Base-by-base conservation (phyloP, 805 yeast species). In the Candida dajiaensis region DNA sequence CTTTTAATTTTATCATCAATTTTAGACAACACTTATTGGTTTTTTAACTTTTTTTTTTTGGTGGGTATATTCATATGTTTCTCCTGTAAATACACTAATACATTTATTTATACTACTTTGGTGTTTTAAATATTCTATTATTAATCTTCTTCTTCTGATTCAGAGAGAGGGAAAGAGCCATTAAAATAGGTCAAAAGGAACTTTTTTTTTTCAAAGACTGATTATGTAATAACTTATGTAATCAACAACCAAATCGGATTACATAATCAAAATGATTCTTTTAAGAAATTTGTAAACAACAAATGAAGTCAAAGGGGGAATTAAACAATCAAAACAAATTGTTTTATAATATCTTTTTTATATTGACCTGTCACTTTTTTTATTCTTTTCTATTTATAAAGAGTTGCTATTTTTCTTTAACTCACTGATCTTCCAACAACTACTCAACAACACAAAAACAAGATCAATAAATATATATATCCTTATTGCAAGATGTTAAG, bases 401-500 rank as follows among this genome's bases (percentile, higher is more conserved):
- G n/a, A n/a, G n/a, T 28, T 28, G 7, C 13, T 10, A 11, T 25
- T 8, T 13, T 28, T 13, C n/a, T 13, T 28, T 13, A n/a, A 10
- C 28, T 11, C 13, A n/a, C 7, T 13, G n/a, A 28, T 28, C 7
- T n/a, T 28, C 31, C 31, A 28, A n/a, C 12, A 28, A 28, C 31
- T n/a, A n/a, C n/a, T n/a, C n/a, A 28, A 28, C 4, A 28, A 28
- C 31, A 28, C n/a, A 29, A 43, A 20, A 22, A 23, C 40, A 26
- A 40, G 26, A 4, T 31, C 40, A 25, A 39, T 18, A 35, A 9
- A 18, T 33, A 11, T 16, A 33, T 16, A 22, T 11, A 6, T 10
- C 36, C 36, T 41, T 41, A 28, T 13, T 18, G 6, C 20, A 47
- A 22, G 35, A 58, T 60, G 58, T 46, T 62, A 31, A 61, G 65